These are phyloP conservation scores for Entomophthora muscae DNA, from an alignment of 371 early-diverging fungal genomes.

Conservation along the genomic window DNA sequence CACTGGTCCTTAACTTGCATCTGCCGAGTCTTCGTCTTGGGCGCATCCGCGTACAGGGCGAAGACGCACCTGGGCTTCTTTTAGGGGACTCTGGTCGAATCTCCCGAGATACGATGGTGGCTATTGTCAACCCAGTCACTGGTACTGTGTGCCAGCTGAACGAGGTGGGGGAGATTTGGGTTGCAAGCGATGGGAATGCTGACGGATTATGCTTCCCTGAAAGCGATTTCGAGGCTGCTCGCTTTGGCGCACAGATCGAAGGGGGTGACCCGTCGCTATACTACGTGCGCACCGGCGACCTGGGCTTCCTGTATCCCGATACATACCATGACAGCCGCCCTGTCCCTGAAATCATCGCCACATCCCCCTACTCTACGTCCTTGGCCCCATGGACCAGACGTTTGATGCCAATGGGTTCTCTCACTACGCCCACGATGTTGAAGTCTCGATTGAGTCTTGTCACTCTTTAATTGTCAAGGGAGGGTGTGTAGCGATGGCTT, in stretches of 20 bases:
- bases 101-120: constrained; percentile 57
- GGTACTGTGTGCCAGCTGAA: constrained; percentile 40
- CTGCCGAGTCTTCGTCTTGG: constrained; percentile 1
- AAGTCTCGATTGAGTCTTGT: constrained; percentile 43
- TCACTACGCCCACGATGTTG: constrained; percentile 56
- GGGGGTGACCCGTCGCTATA: constrained; percentile 37
- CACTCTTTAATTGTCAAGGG: constrained; percentile 28
- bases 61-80: background rate
- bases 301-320: constrained; percentile 69
- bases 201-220: constrained; percentile 8
- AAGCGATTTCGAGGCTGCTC: constrained; percentile 12
- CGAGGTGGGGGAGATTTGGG: constrained; percentile 77
- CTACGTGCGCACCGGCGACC: constrained; percentile 68
- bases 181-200: constrained; percentile 42
- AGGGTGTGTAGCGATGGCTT: constrained; percentile 18
- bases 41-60: background rate
- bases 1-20: constrained; percentile 3
- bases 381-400: constrained; percentile 49
- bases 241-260: constrained; percentile 28
- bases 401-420: constrained; percentile 50
- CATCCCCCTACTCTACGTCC: constrained; percentile 52
- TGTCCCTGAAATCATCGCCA: constrained; percentile 23
- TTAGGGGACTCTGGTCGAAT: constrained; percentile 12
- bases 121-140: constrained; percentile 64
- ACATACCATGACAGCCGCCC: constrained; percentile 14